These are phyloP conservation scores for Colletotrichum caudatum DNA, from an alignment of 2,329 filamentous ascomycete species.

Conservation along the genomic window DNA sequence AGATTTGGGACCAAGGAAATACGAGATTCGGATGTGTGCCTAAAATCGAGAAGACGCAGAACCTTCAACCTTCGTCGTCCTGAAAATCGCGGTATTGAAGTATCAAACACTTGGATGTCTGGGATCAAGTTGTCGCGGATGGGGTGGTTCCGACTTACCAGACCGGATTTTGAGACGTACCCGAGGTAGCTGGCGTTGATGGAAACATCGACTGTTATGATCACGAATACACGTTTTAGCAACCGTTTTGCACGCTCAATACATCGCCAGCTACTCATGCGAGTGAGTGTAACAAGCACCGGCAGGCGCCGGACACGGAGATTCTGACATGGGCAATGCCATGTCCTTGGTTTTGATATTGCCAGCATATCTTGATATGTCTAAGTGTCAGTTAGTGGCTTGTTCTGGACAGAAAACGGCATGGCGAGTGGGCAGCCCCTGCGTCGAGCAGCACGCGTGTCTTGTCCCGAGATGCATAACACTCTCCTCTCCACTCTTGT, in stretches of 20 bases:
- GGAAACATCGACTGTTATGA: neutral
- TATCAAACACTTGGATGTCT: no score
- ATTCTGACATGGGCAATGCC: neutral
- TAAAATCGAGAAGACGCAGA: slow-evolving; percentile 37
- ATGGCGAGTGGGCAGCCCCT: neutral
- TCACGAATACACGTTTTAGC: no score
- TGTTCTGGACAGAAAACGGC: neutral
- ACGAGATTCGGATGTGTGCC: slow-evolving; percentile 35
- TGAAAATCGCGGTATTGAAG: neutral
- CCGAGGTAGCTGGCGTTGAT: neutral
- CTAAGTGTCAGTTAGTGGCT: neutral
- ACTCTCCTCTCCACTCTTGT: neutral
- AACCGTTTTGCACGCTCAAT: no score
- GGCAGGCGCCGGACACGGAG: neutral
- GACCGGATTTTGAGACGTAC: neutral
- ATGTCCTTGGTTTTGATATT: neutral
- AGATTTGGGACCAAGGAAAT: slow-evolving; percentile 40
- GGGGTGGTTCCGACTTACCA: neutral
- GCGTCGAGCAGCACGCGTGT: neutral
- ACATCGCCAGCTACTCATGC: neutral
- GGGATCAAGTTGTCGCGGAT: no score
- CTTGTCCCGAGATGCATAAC: neutral
- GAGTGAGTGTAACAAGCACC: rapidly evolving
- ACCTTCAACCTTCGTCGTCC: slow-evolving; percentile 9
- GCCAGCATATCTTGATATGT: neutral